Base-by-base conservation (phyloP, 2,329 filamentous ascomycete species). In the Immersiporthe knoxdaviesiana region DNA sequence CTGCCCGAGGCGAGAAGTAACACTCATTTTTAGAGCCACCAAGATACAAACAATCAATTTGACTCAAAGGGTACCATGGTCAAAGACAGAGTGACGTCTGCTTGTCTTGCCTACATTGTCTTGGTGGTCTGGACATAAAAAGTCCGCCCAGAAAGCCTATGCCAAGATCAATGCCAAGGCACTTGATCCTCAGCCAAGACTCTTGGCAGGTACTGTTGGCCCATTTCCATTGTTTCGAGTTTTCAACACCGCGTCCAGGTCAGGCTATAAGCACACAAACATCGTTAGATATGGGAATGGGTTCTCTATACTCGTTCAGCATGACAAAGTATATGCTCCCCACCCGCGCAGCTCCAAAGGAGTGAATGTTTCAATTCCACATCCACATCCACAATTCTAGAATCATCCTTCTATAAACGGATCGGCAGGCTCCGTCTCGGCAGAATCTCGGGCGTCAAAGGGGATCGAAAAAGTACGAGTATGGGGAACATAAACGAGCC, bases 121-220 rank as follows among this genome's bases (percentile, higher is more conserved):
- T 24, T 52, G 7, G 47, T 52, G 11, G 8, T 52, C 8, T 8
- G 35, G 4, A 35, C 11, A n/a, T 27, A 11, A 12, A 27, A 30
- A 54, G 50, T 30, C 50, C 50, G 24, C 12, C 50, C 12, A 30
- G 50, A 54, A 24, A n/a, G 50, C 50, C n/a, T n/a, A 54, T 30
- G 50, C 50, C 50, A 54, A 54, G 50, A 54, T 30, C 12, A 54
- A 6, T 54, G 50, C 24, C n/a, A 27, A 54, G 50, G 24, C 12
- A 54, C 24, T 30, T 54, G 24, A 54, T 54, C 24, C 24, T 54
- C 50, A 54, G 50, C 50, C 50, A 54, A 54, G 50, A n/a, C 50
- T 30, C 50, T 52, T 54, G 50, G 50, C 24, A 54, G 11, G 50
- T 30, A 14, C 50, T 30, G 50, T 27, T 52, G 24, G 24, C 50